phyloP scores from a whole-genome alignment of 371 early-diverging fungal genomes.

The Chytridiales sp. region DNA sequence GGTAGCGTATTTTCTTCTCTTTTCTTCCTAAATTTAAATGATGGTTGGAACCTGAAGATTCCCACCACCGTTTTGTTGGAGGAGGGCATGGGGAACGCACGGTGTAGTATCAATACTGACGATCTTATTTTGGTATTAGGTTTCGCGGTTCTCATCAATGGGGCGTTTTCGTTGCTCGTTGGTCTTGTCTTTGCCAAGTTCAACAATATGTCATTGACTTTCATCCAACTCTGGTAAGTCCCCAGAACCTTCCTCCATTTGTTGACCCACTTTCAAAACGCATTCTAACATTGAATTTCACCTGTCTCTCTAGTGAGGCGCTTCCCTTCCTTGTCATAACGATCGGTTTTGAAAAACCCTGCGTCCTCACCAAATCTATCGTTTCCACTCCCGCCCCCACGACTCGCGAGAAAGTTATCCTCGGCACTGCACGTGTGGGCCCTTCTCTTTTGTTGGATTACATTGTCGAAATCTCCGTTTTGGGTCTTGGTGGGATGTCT shows the following conservation, averaged over 20 bases:
- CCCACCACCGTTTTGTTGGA: too few relatives aligned
- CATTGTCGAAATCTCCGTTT: conserved; percentile 76
- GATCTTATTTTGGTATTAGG: conserved; percentile 24
- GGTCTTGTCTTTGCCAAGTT: conserved; percentile 26
- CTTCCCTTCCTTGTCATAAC: conserved; percentile 90
- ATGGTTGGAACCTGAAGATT: background rate
- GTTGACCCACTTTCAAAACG: too few relatives aligned
- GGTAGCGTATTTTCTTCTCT: too few relatives aligned
- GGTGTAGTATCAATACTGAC: conserved; percentile 7
- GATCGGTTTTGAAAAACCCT: conserved; percentile 90
- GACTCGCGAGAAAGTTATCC: conserved; percentile 56
- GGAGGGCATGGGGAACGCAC: too few relatives aligned
- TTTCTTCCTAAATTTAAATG: conserved; percentile 32
- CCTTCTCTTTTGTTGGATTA: conserved; percentile 74
- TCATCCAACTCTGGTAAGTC: conserved; percentile 37
- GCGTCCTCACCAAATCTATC: conserved; percentile 77
- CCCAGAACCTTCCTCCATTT: too few relatives aligned
- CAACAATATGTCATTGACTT: conserved; percentile 24
- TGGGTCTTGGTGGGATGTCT: conserved; percentile 75
- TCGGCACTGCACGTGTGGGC: conserved; percentile 69
- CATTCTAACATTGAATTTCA: conserved; percentile 15
- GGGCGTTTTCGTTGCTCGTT: conserved; percentile 78
- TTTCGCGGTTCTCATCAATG: conserved; percentile 61
- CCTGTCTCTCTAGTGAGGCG: conserved; percentile 70
- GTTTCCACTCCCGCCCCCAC: conserved; percentile 46